Base-by-base conservation (phyloP, 2,329 filamentous ascomycete species). In the Colletotrichum ledebouriae region DNA sequence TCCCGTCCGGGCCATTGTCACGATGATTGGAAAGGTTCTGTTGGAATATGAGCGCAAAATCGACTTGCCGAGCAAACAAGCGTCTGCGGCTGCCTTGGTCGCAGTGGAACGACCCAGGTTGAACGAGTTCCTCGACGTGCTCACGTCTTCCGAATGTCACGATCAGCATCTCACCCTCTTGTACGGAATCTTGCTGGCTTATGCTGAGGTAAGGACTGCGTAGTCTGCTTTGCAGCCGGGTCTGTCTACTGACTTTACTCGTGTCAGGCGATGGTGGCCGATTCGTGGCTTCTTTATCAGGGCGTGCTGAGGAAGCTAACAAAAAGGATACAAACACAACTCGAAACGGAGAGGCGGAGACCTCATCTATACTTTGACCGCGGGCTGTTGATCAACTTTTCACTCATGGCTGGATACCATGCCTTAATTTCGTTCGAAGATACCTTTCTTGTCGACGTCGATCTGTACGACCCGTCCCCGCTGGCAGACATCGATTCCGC, bases 161-260 rank as follows among this genome's bases (percentile, higher is more conserved):
- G 41, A 68, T 12, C 60, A 65, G 9, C 65, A 68, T 3, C 12
- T 68, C 3, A 68, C 55, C 1, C 34, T 68, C 2, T 25, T 68
- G 6, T 68, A 58, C n/a, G 65, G 65, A 2, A 47, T 65, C 6
- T 11, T 68, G 11, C n/a, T 65, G 7, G 41, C 61, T 1, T 59
- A 68, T 44, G 33, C 47, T 2, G 65, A 68, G 61, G 65, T 55
- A 13, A 44, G 55, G 17, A n/a, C 15, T 34, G 13, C 9, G 9
- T 6, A 44, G 17, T 11, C 29, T 2, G 25, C 4, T 7, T 3
- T 13, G 13, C 20, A 39, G 20, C n/a, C n/a, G 12, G 4, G 25
- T 4, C 25, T 3, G 11, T 13, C 6, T 42, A 12, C 41, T 22
- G 3, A 5, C 15, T 29, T 55, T 10, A 12, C 22, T 3, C 9